Evolutionary conservation across 768 basidiomycete genomes (phyloP), one percentile per base, ranked within the genome.

Genomic region (Aureoboletus auriporus): DNA sequence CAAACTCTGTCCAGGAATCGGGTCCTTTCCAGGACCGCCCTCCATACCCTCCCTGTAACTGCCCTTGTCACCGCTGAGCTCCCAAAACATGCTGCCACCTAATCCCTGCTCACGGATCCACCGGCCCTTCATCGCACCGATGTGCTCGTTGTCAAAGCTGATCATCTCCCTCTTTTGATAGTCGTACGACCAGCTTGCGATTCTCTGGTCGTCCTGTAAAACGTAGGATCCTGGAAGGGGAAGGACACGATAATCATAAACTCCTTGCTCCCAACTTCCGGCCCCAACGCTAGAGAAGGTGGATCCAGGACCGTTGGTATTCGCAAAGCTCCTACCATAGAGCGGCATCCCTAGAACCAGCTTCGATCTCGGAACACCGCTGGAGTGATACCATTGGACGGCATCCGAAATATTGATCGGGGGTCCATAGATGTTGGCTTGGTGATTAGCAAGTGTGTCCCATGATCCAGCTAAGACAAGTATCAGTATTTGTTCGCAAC

Each of bases 31-130:
- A 1, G 69, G 74, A 3, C 88, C 86, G 8, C 69, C 68, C 54
- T 91, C 88, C 80, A 90, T 84, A 12, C 80, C 86, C 34, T 86
- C 80, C 44, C 87, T 77, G 28, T 65, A 57, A 5, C 70, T 69
- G 1, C 80, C 80, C 64, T 92, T 91, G 69, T 97, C 95, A 3
- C 90, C 92, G 56, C 85, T 87, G 36, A 95, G 73, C 65, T 94
- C 91, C 91, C 90, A 93, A 57, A 86, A 86, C 96, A 99, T 99
- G 47, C 86, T 88, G 0, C 96, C 96, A 6, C 89, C 90, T 5
- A 98, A 70, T 0, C 80, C 79, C 61, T 86, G 79, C 31, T 78
- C 75, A 58, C 72, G 73, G 61, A 98, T 93, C 72, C 86, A 97
- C 49, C 77, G 75, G 12, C 88, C 90, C 66, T 94, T 93, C 77